Evolutionary conservation across 495 filamentous ascomycete genomes (phyloP).

Genomic region (Usnea hakonensis): DNA sequence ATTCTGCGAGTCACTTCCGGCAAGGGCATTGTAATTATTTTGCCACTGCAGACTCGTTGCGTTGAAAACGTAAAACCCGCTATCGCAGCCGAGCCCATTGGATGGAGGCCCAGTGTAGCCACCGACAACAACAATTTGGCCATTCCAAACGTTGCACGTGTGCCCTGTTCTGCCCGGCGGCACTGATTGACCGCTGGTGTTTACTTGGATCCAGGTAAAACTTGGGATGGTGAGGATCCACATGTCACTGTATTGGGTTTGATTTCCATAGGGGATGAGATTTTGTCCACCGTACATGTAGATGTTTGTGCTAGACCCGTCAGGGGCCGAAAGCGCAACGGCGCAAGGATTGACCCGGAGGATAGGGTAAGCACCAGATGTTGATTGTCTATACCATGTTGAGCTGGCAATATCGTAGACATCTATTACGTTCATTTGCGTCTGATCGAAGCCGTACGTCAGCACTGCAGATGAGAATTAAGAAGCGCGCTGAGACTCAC

Average conservation of each 20-base stretch:
- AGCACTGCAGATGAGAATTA: neutral
- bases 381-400: conserved; percentile 71
- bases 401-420: conserved; percentile 70
- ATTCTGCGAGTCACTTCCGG: conserved; percentile 33
- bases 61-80: conserved; percentile 63
- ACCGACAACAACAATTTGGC: conserved; percentile 64
- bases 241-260: conserved; percentile 64
- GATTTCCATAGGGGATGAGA: conserved; percentile 48
- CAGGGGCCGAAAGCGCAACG: conserved; percentile 60
- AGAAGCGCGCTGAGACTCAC: conserved; percentile 26
- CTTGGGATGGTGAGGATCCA: conserved; percentile 70
- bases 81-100: conserved; percentile 53
- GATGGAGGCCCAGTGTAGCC: conserved; percentile 52
- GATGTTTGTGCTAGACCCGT: conserved; percentile 63
- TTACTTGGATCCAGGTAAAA: conserved; percentile 66
- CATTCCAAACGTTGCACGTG: conserved; percentile 59
- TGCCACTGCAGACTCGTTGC: conserved; percentile 53
- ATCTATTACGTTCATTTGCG: conserved; percentile 65
- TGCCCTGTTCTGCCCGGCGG: conserved; percentile 62
- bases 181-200: conserved; percentile 40
- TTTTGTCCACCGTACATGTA: conserved; percentile 74
- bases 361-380: conserved; percentile 51
- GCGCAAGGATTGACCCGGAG: conserved; percentile 70
- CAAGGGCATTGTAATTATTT: conserved; percentile 47
- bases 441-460: conserved; percentile 28